A percentile compares a stretch with the other conserved stretches of the same genome.
These are phyloP conservation scores for Tulasnella sp. DNA, from an alignment of 768 basidiomycete genomes.

Conservation along the genomic window DNA sequence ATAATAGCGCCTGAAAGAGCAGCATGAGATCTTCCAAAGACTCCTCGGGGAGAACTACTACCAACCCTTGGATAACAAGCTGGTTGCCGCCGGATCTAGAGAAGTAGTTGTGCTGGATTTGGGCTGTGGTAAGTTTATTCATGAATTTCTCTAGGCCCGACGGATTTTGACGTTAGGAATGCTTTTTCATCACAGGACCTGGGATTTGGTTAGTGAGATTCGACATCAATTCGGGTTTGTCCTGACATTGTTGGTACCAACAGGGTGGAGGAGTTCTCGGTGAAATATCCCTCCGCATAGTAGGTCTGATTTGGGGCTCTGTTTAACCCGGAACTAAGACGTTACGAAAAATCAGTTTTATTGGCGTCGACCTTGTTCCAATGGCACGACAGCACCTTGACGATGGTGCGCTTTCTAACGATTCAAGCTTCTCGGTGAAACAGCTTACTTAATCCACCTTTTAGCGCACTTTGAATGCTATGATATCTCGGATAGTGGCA, in stretches of 20 bases:
- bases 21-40: background rate
- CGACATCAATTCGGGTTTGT: background rate
- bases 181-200: background rate
- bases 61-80: background rate
- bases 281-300: background rate
- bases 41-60: background rate
- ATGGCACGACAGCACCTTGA: background rate
- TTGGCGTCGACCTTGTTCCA: conserved; percentile 15
- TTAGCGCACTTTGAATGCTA: conserved; percentile 19
- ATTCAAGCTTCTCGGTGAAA: background rate
- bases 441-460: background rate
- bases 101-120: background rate
- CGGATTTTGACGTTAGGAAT: background rate
- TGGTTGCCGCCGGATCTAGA: background rate
- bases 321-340: background rate
- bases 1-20: conserved; percentile 1
- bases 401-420: background rate
- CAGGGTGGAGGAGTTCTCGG: conserved; percentile 7
- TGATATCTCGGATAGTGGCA: background rate
- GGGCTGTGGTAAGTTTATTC: background rate
- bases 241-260: background rate
- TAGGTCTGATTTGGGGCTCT: background rate
- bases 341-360: conserved; percentile 5
- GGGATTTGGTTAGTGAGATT: conserved; percentile 11
- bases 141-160: background rate